Conservation (phyloP, 371 early-diverging fungal species). For the Fennellomyces sp. region DNA sequence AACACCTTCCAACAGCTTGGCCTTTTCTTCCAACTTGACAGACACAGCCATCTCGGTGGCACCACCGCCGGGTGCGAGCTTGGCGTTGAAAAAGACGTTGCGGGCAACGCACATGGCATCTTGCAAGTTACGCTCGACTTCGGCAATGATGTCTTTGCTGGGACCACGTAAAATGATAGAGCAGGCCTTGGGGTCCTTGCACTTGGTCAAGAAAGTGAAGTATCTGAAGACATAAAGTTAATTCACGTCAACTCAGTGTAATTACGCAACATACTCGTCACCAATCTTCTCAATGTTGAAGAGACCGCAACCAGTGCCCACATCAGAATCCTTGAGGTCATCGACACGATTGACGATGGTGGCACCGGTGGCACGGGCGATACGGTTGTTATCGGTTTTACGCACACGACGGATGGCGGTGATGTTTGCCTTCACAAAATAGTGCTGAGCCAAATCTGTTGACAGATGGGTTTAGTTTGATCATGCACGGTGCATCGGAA, state of each 20-base stretch:
- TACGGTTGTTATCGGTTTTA: slow-evolving; percentile 99
- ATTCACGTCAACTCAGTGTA: slow-evolving; percentile 15
- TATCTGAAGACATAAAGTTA: slow-evolving; percentile 44
- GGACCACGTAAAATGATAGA: slow-evolving; percentile 98
- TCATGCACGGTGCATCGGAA: slow-evolving; percentile 5
- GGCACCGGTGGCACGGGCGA: slow-evolving; percentile 98
- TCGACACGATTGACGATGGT: slow-evolving; percentile 97
- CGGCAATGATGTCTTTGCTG: slow-evolving; percentile 98
- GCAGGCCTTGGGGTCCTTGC: slow-evolving; percentile 98
- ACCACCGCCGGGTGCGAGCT: slow-evolving; percentile 98
- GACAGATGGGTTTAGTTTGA: background rate
- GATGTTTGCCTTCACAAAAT: slow-evolving; percentile 96
- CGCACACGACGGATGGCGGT: slow-evolving; percentile 99
- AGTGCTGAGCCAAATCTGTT: slow-evolving; percentile 96
- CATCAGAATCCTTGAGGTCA: slow-evolving; percentile 94
- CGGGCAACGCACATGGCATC: slow-evolving; percentile 99
- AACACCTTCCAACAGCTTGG: slow-evolving; percentile 89
- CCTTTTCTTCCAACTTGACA: slow-evolving; percentile 86
- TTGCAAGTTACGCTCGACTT: slow-evolving; percentile 99
- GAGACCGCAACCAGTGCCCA: slow-evolving; percentile 95
- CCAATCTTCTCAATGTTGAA: slow-evolving; percentile 98
- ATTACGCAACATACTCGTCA: slow-evolving; percentile 78
- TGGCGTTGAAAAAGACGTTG: slow-evolving; percentile 95
- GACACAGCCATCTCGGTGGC: slow-evolving; percentile 99
- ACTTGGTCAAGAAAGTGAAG: slow-evolving; percentile 95